These are phyloP conservation scores for Davidsoniella australis DNA, from an alignment of 2,329 filamentous ascomycete genomes.

Conservation along the genomic window DNA sequence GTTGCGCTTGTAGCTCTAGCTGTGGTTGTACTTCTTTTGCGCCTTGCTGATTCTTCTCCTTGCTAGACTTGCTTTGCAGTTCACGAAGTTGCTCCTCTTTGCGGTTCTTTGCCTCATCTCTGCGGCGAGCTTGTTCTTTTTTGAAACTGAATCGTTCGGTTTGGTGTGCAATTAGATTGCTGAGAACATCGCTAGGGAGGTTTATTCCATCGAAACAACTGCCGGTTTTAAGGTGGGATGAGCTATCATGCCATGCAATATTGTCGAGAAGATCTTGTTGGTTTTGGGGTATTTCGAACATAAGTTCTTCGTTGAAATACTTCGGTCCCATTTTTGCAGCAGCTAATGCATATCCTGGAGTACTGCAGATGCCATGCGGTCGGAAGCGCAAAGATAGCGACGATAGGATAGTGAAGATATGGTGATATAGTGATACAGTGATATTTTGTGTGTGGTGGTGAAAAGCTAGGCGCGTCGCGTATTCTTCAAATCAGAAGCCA, in stretches of 20 bases:
- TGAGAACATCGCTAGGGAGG: slow-evolving; percentile 1
- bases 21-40: no score
- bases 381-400: not conserved
- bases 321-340: no score
- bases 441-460: not conserved
- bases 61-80: no score
- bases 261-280: slow-evolving; percentile 3
- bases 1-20: no score
- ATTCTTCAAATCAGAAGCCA: not conserved
- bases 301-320: not conserved
- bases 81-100: no score
- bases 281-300: slow-evolving; percentile 1
- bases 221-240: not conserved
- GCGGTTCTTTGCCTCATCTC: no score
- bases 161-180: slow-evolving; percentile 3
- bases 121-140: not conserved
- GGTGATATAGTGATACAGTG: not conserved
- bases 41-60: no score
- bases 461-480: slow-evolving; percentile 2
- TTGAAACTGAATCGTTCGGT: not conserved
- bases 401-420: not conserved
- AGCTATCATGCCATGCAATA: not conserved
- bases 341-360: no score
- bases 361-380: no score
- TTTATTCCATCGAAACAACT: slow-evolving; percentile 3